phyloP scores from a whole-genome alignment of 495 filamentous ascomycete genomes.

The Daldinia grandis region DNA sequence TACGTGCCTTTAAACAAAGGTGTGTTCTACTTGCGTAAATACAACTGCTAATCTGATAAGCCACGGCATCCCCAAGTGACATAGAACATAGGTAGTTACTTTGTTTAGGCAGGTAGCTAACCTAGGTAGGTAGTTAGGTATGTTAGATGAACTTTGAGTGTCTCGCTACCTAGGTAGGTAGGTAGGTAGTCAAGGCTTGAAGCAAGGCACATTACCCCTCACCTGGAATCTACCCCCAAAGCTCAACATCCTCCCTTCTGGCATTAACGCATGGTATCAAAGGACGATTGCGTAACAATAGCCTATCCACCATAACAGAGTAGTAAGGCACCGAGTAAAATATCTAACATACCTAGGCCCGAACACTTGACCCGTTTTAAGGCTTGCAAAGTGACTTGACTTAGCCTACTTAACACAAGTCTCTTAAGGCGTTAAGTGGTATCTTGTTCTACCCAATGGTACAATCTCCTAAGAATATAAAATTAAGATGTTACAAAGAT shows the following conservation, averaged over 20 bases:
- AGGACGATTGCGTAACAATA: neutral
- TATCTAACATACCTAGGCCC: neutral
- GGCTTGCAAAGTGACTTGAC: neutral
- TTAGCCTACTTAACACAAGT: neutral
- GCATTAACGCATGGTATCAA: neutral
- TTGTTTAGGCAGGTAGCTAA: too few relatives aligned
- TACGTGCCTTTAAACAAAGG: too few relatives aligned
- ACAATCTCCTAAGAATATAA: neutral
- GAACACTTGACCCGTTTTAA: neutral
- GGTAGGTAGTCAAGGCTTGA: neutral
- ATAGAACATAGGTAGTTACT: too few relatives aligned
- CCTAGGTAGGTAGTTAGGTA: neutral
- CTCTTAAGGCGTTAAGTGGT: neutral
- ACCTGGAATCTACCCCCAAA: neutral
- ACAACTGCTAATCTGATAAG: too few relatives aligned
- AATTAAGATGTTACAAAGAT: too few relatives aligned
- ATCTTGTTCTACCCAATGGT: neutral
- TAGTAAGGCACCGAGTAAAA: neutral
- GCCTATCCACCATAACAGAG: neutral
- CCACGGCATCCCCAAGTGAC: too few relatives aligned
- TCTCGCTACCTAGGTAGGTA: too few relatives aligned
- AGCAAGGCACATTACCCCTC: slow-evolving; percentile 3
- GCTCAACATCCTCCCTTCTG: neutral
- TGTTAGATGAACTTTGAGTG: too few relatives aligned
- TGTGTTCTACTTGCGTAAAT: too few relatives aligned